Conservation (phyloP, 768 basidiomycete genomes). For the Tulasnella sp. region DNA sequence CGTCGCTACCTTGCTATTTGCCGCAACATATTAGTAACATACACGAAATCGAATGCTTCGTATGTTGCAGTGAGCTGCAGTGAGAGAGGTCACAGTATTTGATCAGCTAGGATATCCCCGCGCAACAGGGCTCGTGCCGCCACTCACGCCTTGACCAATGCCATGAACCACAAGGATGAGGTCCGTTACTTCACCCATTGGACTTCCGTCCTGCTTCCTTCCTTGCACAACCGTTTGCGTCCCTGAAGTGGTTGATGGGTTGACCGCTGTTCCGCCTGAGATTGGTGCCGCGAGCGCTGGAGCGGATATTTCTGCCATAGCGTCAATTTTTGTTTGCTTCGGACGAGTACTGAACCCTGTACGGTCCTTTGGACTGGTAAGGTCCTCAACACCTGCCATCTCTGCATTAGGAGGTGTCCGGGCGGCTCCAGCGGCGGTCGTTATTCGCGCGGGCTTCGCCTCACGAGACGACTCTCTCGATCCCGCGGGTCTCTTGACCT, state of each 20-base stretch:
- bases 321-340: constrained; percentile 19
- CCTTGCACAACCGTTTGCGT: neutral
- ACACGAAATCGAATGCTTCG: constrained; percentile 36
- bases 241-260: neutral
- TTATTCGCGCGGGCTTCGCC: neutral
- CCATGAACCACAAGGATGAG: constrained; percentile 37
- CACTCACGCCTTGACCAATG: constrained; percentile 29
- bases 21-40: constrained; percentile 33
- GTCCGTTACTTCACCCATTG: constrained; percentile 30
- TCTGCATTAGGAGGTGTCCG: constrained; percentile 11
- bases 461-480: neutral
- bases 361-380: neutral
- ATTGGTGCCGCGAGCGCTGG: constrained; percentile 17
- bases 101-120: too few species aligned
- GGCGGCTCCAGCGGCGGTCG: constrained; percentile 3
- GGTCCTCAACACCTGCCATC: neutral
- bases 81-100: neutral
- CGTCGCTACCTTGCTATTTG: constrained; percentile 32
- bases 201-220: neutral
- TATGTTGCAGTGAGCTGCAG: constrained; percentile 30
- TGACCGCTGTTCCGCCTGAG: neutral
- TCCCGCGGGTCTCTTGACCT: too few species aligned
- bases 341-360: too few species aligned
- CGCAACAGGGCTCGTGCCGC: neutral
- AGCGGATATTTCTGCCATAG: constrained; percentile 26